A percentile compares a stretch with the other conserved stretches of the same genome.
phyloP scores from a whole-genome alignment of 495 filamentous ascomycete species.

The Aspergillus taichungensis region DNA sequence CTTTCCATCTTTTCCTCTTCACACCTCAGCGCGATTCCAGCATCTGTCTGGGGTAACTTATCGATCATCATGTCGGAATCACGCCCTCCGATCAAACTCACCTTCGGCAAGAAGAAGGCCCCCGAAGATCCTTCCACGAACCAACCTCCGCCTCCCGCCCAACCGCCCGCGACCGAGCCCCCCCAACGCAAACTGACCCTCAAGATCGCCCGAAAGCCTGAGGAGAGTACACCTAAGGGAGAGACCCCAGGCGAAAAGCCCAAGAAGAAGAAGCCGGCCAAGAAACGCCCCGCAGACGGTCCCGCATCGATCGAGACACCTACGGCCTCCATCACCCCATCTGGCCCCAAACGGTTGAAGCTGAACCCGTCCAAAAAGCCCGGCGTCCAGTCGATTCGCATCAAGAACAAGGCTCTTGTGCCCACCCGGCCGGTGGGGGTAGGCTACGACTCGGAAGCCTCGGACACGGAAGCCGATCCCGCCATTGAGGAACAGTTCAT shows the following conservation, averaged over 20 bases:
- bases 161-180: constrained; percentile 13
- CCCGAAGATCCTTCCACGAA: constrained; percentile 20
- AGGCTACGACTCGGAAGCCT: constrained; percentile 95
- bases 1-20: not conserved
- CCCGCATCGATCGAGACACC: constrained; percentile 18
- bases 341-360: constrained; percentile 36
- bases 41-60: not conserved
- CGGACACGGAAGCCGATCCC: constrained; percentile 80
- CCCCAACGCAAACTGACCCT: constrained; percentile 41
- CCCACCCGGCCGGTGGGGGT: constrained; percentile 61
- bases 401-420: constrained; percentile 51
- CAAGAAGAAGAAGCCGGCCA: constrained; percentile 42
- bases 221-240: constrained; percentile 16
- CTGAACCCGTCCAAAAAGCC: constrained; percentile 37
- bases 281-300: constrained; percentile 34
- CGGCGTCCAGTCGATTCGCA: constrained; percentile 39
- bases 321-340: constrained; percentile 2
- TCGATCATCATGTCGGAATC: constrained; percentile 26
- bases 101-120: constrained; percentile 34
- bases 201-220: constrained; percentile 37
- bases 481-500: constrained; percentile 81
- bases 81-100: constrained; percentile 43
- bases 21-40: not conserved
- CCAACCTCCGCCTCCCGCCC: constrained; percentile 21
- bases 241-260: constrained; percentile 22